A percentile compares a stretch with the other conserved stretches of the same genome.
Evolutionary conservation across 129 eudicot species (phyloP).

Genomic region (Helianthus tuberosus): DNA sequence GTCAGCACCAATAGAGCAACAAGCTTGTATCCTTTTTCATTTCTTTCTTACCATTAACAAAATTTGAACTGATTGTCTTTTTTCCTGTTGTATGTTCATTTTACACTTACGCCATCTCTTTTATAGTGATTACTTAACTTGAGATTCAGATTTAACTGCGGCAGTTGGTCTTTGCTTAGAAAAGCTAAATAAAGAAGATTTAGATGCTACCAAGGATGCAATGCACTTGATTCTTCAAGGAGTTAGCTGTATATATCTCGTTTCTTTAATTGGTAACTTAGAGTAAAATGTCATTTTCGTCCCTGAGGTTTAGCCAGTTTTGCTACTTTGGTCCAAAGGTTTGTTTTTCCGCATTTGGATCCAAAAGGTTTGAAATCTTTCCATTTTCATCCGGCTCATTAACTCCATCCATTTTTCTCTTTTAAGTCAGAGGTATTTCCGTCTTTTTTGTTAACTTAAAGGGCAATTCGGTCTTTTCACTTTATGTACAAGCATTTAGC

Average conservation of each 20-base stretch:
- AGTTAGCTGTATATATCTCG: constrained; percentile 70
- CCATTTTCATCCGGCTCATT: no score
- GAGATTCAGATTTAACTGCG: constrained; percentile 81
- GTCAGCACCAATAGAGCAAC: constrained; percentile 86
- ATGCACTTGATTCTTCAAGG: constrained; percentile 91
- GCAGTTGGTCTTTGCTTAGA: constrained; percentile 86
- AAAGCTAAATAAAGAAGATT: constrained; percentile 81
- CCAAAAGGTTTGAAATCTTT: no score
- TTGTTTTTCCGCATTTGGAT: no score
- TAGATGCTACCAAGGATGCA: constrained; percentile 75
- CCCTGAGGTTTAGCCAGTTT: no score
- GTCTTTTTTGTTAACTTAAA: no score
- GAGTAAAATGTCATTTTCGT: no score
- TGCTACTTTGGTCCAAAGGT: no score
- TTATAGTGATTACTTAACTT: constrained; percentile 46
- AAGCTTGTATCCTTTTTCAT: constrained; percentile 74
- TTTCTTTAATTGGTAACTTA: constrained; percentile 10
- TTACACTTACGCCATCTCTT: constrained; percentile 2
- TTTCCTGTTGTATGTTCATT: constrained; percentile 8
- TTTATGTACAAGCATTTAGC: no score
- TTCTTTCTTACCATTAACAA: neutral
- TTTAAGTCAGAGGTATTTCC: no score
- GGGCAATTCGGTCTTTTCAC: no score
- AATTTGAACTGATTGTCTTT: neutral
- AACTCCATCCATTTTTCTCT: no score